Conservation (phyloP, 257 asterid genomes). For the Solanum ahanhuiri region DNA sequence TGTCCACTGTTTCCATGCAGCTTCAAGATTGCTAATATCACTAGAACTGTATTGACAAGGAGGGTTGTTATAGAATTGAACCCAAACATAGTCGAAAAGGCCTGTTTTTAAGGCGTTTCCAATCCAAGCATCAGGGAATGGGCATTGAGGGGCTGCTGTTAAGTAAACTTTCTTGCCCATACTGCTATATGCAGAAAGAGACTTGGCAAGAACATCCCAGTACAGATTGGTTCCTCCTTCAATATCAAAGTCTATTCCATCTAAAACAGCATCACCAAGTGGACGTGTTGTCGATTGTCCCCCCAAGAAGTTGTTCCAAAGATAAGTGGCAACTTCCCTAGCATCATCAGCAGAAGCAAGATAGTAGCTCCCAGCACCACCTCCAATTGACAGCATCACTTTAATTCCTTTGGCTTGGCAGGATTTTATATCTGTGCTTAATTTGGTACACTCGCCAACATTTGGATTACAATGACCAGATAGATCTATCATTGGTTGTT, state of each 20-base stretch:
- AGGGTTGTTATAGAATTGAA: neutral
- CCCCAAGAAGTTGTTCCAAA: constrained; percentile 6
- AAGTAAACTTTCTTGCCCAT: neutral
- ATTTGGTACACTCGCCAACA: neutral
- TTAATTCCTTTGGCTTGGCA: neutral
- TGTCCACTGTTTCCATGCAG: neutral
- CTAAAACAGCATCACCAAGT: constrained; percentile 4
- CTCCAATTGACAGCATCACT: constrained; percentile 5
- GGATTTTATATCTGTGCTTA: neutral
- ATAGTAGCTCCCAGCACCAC: neutral
- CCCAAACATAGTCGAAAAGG: constrained; percentile 2
- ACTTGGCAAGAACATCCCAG: constrained; percentile 5
- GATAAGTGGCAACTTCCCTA: constrained; percentile 5
- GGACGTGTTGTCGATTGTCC: neutral
- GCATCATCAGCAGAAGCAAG: constrained; percentile 7
- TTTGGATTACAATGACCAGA: constrained; percentile 1
- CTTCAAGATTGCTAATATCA: neutral
- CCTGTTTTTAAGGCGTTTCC: neutral
- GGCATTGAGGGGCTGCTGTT: constrained; percentile 3
- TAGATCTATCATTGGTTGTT: neutral
- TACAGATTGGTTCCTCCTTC: constrained; percentile 6
- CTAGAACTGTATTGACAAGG: constrained; percentile 1
- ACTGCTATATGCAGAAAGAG: constrained; percentile 1
- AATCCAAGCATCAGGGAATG: constrained; percentile 9
- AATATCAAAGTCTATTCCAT: constrained; percentile 7